Evolutionary conservation across 352 stramenopile species (phyloP).

Genomic region (Thraustochytrium striatum): DNA sequence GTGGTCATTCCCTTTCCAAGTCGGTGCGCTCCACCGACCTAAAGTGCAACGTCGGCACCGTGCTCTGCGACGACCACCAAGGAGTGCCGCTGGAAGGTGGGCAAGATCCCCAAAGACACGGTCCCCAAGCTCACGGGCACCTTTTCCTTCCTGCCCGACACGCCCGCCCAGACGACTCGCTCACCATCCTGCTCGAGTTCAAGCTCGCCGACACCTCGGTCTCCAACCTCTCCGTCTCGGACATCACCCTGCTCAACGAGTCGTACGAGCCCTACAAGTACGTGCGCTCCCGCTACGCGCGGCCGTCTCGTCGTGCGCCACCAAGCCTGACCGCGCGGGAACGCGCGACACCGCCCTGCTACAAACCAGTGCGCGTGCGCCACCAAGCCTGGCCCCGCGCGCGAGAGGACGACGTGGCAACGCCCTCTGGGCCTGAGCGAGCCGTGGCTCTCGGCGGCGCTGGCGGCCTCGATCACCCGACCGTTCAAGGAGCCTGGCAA

Average conservation of each 20-base stretch:
- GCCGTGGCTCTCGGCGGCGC: no score
- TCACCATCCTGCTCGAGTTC: conserved; percentile 88
- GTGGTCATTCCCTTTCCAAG: conserved; percentile 92
- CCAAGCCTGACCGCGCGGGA: no score
- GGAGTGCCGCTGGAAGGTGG: conserved; percentile 77
- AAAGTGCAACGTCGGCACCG: conserved; percentile 80
- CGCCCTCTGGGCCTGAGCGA: no score
- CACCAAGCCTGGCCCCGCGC: no score
- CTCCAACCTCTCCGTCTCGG: conserved; percentile 89
- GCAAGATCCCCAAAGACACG: conserved; percentile 82
- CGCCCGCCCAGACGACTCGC: conserved; percentile 71
- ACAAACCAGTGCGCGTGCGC: no score
- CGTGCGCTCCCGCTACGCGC: no score
- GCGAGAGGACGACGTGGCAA: no score
- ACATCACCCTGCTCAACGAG: conserved; percentile 87
- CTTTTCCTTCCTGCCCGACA: conserved; percentile 60
- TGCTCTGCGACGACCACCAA: conserved; percentile 92
- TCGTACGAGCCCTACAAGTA: conserved; percentile 97
- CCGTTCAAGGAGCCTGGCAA: no score
- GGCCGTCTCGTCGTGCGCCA: no score
- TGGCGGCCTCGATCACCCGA: no score
- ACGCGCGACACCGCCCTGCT: no score
- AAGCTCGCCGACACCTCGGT: conserved; percentile 93
- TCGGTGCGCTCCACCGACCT: conserved; percentile 88
- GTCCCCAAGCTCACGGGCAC: conserved; percentile 79